A percentile compares a stretch with the other conserved stretches of the same genome.
These are phyloP conservation scores for Neofusicoccum umdonicola DNA, from an alignment of 2,329 filamentous ascomycete species.

Conservation along the genomic window DNA sequence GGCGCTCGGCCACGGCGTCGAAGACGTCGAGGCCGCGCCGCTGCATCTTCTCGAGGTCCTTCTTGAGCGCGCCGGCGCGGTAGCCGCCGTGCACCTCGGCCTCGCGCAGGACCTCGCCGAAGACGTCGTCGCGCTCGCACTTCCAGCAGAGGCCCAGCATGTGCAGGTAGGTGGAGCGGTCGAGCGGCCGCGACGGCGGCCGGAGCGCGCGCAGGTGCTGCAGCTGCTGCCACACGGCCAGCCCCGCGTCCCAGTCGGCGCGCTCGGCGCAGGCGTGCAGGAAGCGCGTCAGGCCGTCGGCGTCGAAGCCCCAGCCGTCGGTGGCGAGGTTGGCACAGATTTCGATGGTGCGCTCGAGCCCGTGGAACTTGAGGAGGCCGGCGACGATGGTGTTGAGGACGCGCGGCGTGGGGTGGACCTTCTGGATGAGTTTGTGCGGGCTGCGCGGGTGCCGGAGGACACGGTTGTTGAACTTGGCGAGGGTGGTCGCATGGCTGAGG, in stretches of 20 bases:
- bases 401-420: constrained; percentile 43
- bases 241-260: constrained; percentile 36
- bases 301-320: constrained; percentile 47
- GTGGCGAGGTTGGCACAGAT: constrained; percentile 43
- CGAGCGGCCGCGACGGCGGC: background rate
- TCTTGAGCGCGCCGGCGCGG: background rate
- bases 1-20: background rate
- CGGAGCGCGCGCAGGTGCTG: constrained; percentile 24
- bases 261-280: constrained; percentile 41
- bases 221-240: constrained; percentile 45
- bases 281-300: constrained; percentile 38
- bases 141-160: constrained; percentile 15
- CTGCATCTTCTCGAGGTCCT: constrained; percentile 10
- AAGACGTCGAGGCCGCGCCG: background rate
- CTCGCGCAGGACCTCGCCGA: background rate
- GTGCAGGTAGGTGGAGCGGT: background rate
- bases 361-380: constrained; percentile 45
- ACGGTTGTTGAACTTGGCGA: background rate
- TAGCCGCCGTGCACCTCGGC: background rate
- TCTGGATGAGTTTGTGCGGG: constrained; percentile 40
- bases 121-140: background rate
- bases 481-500: background rate
- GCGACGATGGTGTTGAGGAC: constrained; percentile 43
- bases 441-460: constrained; percentile 18
- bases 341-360: constrained; percentile 43